Evolutionary conservation across 805 yeast species (phyloP).

Genomic region (Schwanniomyces polymorphus): DNA sequence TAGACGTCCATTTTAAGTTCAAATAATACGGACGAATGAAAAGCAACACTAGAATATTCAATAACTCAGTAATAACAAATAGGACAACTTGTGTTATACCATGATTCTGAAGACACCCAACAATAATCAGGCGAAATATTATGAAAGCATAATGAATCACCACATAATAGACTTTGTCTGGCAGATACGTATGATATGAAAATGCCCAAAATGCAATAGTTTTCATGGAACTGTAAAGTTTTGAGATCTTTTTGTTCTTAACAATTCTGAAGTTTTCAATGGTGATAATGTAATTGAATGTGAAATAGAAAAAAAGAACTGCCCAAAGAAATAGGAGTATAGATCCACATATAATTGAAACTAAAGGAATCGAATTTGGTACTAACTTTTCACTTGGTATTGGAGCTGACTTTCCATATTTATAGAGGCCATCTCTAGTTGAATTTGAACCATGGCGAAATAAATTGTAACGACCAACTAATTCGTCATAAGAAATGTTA

Average conservation of each 20-base stretch:
- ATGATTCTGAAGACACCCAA: constrained; percentile 44
- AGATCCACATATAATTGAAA: constrained; percentile 30
- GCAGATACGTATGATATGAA: constrained; percentile 44
- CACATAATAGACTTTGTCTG: constrained; percentile 39
- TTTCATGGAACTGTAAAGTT: constrained; percentile 48
- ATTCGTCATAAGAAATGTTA: constrained; percentile 22
- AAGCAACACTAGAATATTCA: constrained; percentile 21
- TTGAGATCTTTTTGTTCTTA: constrained; percentile 19
- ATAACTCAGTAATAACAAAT: constrained; percentile 35
- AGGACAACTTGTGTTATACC: constrained; percentile 47
- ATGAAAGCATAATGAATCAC: constrained; percentile 32
- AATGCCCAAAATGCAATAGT: constrained; percentile 48
- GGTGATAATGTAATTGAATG: constrained; percentile 25
- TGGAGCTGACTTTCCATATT: neutral
- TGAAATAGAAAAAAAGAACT: constrained; percentile 16
- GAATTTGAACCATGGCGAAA: neutral
- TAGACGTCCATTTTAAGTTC: constrained; percentile 23
- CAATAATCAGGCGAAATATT: constrained; percentile 36
- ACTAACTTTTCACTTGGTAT: neutral
- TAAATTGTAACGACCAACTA: constrained; percentile 2
- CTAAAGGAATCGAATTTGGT: constrained; percentile 6
- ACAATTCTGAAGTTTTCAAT: constrained; percentile 14
- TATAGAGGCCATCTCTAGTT: neutral
- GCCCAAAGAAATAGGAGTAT: constrained; percentile 27
- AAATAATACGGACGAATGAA: constrained; percentile 28